phyloP scores from a whole-genome alignment of 805 yeast species.

The Zygosaccharomyces siamensis region DNA sequence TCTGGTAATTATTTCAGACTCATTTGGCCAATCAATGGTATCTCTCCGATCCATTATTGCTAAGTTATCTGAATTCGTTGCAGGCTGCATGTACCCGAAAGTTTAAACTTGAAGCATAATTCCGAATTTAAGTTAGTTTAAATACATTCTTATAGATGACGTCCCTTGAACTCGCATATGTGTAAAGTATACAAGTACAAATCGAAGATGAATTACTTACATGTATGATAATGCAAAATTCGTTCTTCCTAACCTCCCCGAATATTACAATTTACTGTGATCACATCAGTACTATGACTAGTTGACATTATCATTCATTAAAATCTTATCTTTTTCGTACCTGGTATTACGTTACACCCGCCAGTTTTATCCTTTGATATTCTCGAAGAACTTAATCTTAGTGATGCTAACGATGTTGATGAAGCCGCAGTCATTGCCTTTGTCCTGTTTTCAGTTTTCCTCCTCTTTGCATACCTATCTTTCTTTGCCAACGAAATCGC shows the following conservation, averaged over 20 bases:
- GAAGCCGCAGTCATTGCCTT: constrained; percentile 1
- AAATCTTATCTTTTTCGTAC: constrained; percentile 15
- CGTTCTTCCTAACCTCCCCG: too few relatives aligned
- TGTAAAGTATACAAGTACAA: too few relatives aligned
- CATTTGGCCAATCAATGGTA: constrained; percentile 24
- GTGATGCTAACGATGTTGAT: constrained; percentile 7
- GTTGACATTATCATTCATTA: background rate
- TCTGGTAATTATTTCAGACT: constrained; percentile 22
- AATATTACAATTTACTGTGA: background rate
- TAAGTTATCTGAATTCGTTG: background rate
- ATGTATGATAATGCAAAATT: too few relatives aligned
- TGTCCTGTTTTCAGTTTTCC: constrained; percentile 5
- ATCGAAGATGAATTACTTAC: too few relatives aligned
- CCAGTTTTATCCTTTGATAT: constrained; percentile 1
- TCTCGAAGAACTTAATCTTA: background rate
- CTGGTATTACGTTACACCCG: constrained; percentile 12
- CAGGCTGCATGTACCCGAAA: background rate
- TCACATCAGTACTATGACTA: background rate
- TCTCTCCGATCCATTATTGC: background rate
- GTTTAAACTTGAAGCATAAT: background rate
- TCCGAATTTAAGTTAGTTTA: too few relatives aligned
- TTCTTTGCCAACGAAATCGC: background rate
- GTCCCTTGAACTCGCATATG: too few relatives aligned
- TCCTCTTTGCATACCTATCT: constrained; percentile 3
- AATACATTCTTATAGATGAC: too few relatives aligned